Evolutionary conservation across 768 basidiomycete species (phyloP), one percentile per base, ranked within the genome.

Genomic region (Vararia minispora): DNA sequence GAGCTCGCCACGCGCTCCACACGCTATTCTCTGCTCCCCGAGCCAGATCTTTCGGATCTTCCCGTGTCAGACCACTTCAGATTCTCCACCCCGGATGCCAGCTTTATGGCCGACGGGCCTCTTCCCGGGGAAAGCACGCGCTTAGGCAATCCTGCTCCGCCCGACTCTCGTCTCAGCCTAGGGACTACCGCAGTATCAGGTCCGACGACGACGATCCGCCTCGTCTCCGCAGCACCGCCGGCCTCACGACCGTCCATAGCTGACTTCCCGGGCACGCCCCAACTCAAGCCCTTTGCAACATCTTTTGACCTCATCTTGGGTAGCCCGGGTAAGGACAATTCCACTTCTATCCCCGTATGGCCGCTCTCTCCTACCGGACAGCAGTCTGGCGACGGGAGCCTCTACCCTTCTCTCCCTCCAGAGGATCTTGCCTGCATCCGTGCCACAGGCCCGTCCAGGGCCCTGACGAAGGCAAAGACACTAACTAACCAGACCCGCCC

Each of bases 241-340:
- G 28, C 25, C 14, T 28, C 47, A 14, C 33, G 21, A 17, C 30
- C 40, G 4, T 31, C 43, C 16, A 27, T 43, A 10, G 46, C 27
- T 27, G n/a, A n/a, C n/a, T n/a, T n/a, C n/a, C 47, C 52, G 18
- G 63, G 59, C 23, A 83, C 83, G 0, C 84, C 84, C 0, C 71
- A 68, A 37, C 66, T 88, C 3, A 66, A 71, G 45, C 75, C 82
- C 0, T 76, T 79, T 51, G 58, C 69, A 32, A 81, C 82, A 2
- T 63, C 65, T 8, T 86, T 83, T 46, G 81, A 86, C 44, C 63
- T 86, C 21, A 66, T 71, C 14, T 62, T 79, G 45, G 72, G 64
- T 17, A 77, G 73, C 31, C 82, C 78, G 0, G 49, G 55, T 4
- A 51, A 42, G 3, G 31, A 45, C 10, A 46, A 36, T 3, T 39